Base-by-base conservation (phyloP, 345 rosid genomes). In the Trapa bicornis region DNA sequence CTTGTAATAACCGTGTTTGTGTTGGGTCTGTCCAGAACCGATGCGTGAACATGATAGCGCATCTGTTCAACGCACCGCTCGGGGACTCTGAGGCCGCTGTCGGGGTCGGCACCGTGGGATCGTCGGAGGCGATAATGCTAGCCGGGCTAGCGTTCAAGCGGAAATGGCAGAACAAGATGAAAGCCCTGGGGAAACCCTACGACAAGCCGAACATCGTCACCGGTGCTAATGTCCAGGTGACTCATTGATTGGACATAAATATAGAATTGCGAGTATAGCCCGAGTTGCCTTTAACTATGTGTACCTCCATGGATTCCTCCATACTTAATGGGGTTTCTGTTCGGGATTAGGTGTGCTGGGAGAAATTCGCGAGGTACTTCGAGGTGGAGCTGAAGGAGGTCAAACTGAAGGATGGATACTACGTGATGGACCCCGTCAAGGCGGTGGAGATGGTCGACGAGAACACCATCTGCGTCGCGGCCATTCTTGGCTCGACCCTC, bases 171-270 rank as follows among this genome's bases (percentile, higher is more conserved):
- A 82, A 82, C 78, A 82, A 70, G 77, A 75, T 72, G 62, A 79
- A 70, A 45, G 83, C 81, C 5, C 71, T 64, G 56, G 86, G 86
- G 12, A 71, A 73, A 48, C 83, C 86, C 4, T 62, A 2, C 47
- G 83, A 79, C 75, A 79, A 79, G 66, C 86, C 86, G 37, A 82
- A 82, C 78, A 82, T 82, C 64, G 86, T 82, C 74, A 82, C 86
- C 17, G 83, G 86, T 15, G 86, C 86, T 74, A 82, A 82, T 66
- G 86, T 82, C 72, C 83, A 82, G 81, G 85, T 82, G 70, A 15
- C n/a, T 22, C 29, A 22, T 22, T 22, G 29, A 22, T 22, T 22
- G 29, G 29, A 22, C 29, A 22, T 22, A 22, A 22, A 22, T 22
- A 22, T 22, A 22, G 29, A 22, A 22, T 22, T 22, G 29, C 29